These are phyloP conservation scores for Pyrus bretschneideri DNA, from an alignment of 306 rosid species.

Conservation along the genomic window DNA sequence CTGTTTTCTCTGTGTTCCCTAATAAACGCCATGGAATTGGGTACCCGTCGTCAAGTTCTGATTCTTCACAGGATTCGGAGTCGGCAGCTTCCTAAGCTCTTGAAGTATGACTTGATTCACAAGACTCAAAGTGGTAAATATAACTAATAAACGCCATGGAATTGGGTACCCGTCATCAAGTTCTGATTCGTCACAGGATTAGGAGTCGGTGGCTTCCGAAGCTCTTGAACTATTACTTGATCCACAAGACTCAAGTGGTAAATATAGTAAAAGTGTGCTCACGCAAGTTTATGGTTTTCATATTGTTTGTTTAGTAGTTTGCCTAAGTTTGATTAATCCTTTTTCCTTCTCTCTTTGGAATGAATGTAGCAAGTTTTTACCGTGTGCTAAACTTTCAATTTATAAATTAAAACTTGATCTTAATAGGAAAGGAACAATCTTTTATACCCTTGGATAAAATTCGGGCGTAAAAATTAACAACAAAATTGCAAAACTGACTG, in stretches of 20 bases:
- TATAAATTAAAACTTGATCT: not conserved
- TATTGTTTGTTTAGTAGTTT: not conserved
- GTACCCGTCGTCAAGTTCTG: conserved; percentile 30
- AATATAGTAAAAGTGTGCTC: not conserved
- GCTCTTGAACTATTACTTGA: too few relatives aligned
- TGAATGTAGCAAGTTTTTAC: not conserved
- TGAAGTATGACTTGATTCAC: not conserved
- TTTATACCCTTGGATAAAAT: not conserved
- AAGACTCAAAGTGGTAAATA: not conserved
- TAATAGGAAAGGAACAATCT: not conserved
- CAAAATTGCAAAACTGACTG: not conserved
- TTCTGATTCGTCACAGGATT: too few relatives aligned
- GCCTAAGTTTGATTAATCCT: not conserved
- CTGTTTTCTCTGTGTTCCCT: conserved; percentile 49
- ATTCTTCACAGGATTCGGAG: not conserved
- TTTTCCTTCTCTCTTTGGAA: not conserved
- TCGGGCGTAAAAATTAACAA: not conserved
- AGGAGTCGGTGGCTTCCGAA: too few relatives aligned
- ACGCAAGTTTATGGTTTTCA: not conserved
- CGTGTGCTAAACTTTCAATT: not conserved
- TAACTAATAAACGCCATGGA: too few relatives aligned
- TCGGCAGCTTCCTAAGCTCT: not conserved
- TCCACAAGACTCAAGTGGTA: too few relatives aligned
- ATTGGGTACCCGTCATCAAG: too few relatives aligned
- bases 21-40: conserved; percentile 78